Percentiles rank a stretch among this genome's conserved stretches.
Evolutionary conservation across 2,329 filamentous ascomycete species (phyloP).

Genomic region (Hypomyces rosellus): DNA sequence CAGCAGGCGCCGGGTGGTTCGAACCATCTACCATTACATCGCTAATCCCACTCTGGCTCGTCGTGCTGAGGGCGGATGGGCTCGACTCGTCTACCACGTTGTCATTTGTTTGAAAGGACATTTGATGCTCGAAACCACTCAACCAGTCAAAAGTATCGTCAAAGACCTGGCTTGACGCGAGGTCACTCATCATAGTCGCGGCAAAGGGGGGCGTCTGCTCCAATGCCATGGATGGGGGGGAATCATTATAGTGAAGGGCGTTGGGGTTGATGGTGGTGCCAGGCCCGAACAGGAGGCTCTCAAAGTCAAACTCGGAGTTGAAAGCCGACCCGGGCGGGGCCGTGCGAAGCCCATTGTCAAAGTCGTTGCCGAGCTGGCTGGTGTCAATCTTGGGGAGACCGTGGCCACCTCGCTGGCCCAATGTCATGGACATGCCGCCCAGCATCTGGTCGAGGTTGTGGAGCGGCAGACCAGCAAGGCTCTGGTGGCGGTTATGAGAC

Average conservation of each 20-base stretch:
- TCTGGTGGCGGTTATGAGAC: slow-evolving; percentile 66
- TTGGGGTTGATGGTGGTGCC: slow-evolving; percentile 64
- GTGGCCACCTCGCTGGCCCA: slow-evolving; percentile 62
- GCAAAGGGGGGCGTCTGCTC: slow-evolving; percentile 57
- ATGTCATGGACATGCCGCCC: slow-evolving; percentile 62
- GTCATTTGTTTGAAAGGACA: slow-evolving; percentile 66
- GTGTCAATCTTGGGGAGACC: slow-evolving; percentile 81
- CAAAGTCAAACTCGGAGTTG: slow-evolving; percentile 44
- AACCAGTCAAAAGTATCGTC: slow-evolving; percentile 82
- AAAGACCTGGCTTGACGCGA: slow-evolving; percentile 51
- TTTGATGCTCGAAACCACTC: slow-evolving; percentile 70
- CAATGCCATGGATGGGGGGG: slow-evolving; percentile 59
- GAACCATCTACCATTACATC: slow-evolving; percentile 86
- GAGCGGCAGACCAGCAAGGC: slow-evolving; percentile 61
- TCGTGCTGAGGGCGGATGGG: slow-evolving; percentile 90
- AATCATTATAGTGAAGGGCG: slow-evolving; percentile 77
- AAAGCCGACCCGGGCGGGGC: slow-evolving; percentile 64
- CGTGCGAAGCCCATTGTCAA: slow-evolving; percentile 64
- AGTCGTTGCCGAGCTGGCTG: slow-evolving; percentile 61
- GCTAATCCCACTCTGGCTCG: slow-evolving; percentile 84
- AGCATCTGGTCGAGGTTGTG: slow-evolving; percentile 57
- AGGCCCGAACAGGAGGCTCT: slow-evolving; percentile 59
- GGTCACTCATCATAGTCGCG: slow-evolving; percentile 48
- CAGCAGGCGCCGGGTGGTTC: slow-evolving; percentile 52
- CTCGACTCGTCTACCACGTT: slow-evolving; percentile 87